Base-by-base conservation (phyloP, 2,329 filamentous ascomycete species). In the Talaromyces sp. region DNA sequence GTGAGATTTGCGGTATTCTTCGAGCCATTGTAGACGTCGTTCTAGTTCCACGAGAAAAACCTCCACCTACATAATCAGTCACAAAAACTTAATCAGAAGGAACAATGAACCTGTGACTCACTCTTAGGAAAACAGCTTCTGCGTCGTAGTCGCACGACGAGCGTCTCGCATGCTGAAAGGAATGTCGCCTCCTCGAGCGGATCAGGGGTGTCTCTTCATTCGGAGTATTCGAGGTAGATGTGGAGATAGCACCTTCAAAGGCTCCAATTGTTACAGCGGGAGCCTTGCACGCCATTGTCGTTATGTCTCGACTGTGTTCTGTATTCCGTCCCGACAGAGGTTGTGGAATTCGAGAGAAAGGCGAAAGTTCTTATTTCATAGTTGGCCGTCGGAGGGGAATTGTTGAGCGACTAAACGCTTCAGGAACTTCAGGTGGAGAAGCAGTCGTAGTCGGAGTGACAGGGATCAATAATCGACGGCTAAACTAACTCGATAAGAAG, bases 1-100 rank as follows among this genome's bases (percentile, higher is more conserved):
- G 70, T 90, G 90, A 62, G 94, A 83, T 72, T 96, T 92, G 68
- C 91, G 89, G 73, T 96, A 97, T 68, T 87, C 88, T 78, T 99
- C 95, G 56, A 98, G 85, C 76, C 92, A 90, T 73, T 96, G 93
- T 56, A 99, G 83, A 62, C 94, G 88, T 69, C 90, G 86, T 78
- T 96, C 93, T 50, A 99, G 84, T 75, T 98, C 93, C 45, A 89
- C 85, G 63, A 99, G 76, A 66, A 82, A 82, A 31, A 82, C 73
- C 70, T 82, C 80, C 49, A 82, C 80, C 78, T 80, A 67, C 24
- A 60, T 49, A 16, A 50, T 16, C 16, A 58, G 39, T 50, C 19
- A 19, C 16, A 54, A 54, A 35, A 16, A 7, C 1, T 22, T 33
- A 3, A n/a, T 37, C n/a, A 56, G 1, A 56, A 54, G 11, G 11